Conservation (phyloP, 208 protist genomes). For the Endotrypanum monterogeii region DNA sequence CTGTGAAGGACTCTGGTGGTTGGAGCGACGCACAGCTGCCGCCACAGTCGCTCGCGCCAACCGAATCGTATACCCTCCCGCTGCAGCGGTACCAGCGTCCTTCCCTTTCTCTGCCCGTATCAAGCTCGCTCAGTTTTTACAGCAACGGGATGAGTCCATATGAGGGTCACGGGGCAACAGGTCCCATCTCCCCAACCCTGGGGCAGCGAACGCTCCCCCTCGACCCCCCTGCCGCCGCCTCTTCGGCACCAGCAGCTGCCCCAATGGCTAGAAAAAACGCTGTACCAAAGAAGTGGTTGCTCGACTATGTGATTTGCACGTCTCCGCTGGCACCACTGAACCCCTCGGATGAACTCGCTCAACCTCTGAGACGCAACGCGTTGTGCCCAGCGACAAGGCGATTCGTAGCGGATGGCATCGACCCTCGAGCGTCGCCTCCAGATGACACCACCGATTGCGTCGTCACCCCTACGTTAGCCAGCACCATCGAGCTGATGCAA, state of each 20-base stretch:
- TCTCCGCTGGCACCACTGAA: conserved; percentile 12
- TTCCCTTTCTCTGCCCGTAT: background rate
- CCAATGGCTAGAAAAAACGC: background rate
- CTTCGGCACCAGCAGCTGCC: background rate
- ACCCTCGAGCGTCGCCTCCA: background rate
- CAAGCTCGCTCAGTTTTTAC: background rate
- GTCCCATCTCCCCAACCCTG: background rate
- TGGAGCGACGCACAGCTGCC: background rate
- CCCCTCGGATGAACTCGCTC: background rate
- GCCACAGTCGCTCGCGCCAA: background rate
- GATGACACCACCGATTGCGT: background rate
- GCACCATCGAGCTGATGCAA: background rate
- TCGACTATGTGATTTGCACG: background rate
- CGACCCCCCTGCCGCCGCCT: background rate
- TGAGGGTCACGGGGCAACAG: background rate
- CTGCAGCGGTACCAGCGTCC: background rate
- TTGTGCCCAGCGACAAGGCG: background rate
- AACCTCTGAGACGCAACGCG: too few relatives aligned
- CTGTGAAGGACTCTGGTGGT: background rate
- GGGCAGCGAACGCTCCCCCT: background rate
- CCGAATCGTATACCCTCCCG: background rate
- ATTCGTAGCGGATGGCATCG: too few relatives aligned
- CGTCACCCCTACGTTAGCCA: background rate
- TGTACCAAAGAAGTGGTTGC: background rate
- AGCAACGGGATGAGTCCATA: background rate